Evolutionary conservation across 192 early-diverging fungal species (phyloP), one percentile per base, ranked within the genome.

Genomic region (Umbelopsis ramanniana): DNA sequence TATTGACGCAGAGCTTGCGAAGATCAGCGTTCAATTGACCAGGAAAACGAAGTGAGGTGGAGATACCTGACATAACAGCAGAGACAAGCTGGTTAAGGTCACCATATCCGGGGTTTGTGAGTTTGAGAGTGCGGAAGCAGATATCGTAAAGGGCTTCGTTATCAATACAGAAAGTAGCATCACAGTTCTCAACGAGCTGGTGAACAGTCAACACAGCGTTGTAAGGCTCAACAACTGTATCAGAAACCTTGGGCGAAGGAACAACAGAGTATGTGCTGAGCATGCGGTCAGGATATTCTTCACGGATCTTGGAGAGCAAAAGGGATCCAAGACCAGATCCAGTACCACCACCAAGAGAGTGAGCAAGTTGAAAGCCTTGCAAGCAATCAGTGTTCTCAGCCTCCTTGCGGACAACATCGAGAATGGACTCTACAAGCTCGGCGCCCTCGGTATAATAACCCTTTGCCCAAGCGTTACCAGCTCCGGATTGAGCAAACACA

Each of bases 131-230:
- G 70, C 95, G 89, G 88, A 94, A 94, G 88, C 98, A 99, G 75
- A 99, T 98, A 84, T 99, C 96, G 82, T 98, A 98, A 55, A 99
- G 88, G 35, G 98, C 98, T 82, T 99, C 95, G 85, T 99, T 99
- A 79, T 99, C 98, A 74, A 99, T 98, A 88, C 97, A 98, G 88
- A 98, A 99, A 26, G 97, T 97, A 85, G 96, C 94, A 79, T 99
- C 98, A 66, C 94, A 95, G 91, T 99, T 98, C 79, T 99, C 98
- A 37, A 99, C 97, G 52, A 98, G 88, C 77, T 98, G 97, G 86
- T 99, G 97, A 48, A 98, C 92, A 23, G 96, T 94, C 55, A 99
- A 88, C 19, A 93, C 96, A 29, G 97, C 96, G 77, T 99, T 99
- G 87, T 99, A 99, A 60, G 98, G 96, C 83, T 99, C 98, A 70